Evolutionary conservation across 179 eudicot genomes (phyloP), one percentile per base, ranked within the genome.

Genomic region (Beta lomatogona): DNA sequence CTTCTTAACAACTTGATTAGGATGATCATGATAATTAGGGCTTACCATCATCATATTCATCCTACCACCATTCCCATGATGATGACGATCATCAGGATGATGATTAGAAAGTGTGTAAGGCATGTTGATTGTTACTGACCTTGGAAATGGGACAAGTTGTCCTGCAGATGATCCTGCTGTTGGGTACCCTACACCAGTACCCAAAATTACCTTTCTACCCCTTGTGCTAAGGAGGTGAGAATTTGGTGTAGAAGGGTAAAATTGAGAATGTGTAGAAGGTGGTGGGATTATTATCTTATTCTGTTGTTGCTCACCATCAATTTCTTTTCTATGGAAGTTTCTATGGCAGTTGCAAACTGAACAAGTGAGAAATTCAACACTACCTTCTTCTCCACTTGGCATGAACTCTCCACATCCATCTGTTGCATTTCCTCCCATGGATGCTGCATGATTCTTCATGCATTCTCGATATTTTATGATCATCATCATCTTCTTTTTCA

Each of bases 371-470:
- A 10, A 54, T 46, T 72, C 74, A 71, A 71, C n/a, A 48, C 55
- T 71, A 46, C 74, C 75, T 50, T 72, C 41, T 52, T 50, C 75
- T 9, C 59, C 75, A 72, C 41, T 72, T 72, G 77, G 50, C 77
- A 74, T 31, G 25, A 74, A 74, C 77, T 74, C 77, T 25, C 77
- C 63, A 57, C 77, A 74, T 18, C 77, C 77, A 57, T 74, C 77
- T 74, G 5, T 55, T 36, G 77, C 77, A 36, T 74, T 55, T 16
- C 77, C 77, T 28, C 77, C 77, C 22, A 74, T 74, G 6, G 48
- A 54, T 57, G 77, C 77, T 74, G 77, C 77, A 57, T 74, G 77
- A 10, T 74, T 74, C 64, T 57, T 74, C 25, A 28, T 46, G 54
- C 77, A 74, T 36, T 74, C 77, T 13, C 18, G 55, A 64, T 74